Evolutionary conservation across 768 basidiomycete genomes (phyloP).

Genomic region (Fibroporia radiculosa): DNA sequence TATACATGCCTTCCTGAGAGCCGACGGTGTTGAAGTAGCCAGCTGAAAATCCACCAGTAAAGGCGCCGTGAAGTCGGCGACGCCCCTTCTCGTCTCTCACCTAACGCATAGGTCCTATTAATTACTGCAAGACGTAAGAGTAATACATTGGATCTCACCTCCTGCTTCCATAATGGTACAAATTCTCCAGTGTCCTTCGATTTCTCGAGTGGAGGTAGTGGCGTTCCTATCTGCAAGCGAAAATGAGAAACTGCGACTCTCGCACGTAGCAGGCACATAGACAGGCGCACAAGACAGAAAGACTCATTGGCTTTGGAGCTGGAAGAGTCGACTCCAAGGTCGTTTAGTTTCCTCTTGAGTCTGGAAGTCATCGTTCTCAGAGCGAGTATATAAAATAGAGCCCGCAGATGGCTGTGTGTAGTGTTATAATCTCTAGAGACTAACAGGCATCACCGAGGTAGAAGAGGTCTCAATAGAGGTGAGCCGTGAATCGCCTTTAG

Average conservation of each 20-base stretch:
- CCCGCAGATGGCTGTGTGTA: too few species aligned
- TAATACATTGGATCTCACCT: slow-evolving; percentile 41
- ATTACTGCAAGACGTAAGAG: background rate
- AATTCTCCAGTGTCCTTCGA: slow-evolving; percentile 89
- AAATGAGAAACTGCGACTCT: background rate
- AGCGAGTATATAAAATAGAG: too few species aligned
- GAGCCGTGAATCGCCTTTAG: too few species aligned
- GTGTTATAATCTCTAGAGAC: too few species aligned
- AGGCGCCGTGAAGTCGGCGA: slow-evolving; percentile 91
- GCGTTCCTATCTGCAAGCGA: slow-evolving; percentile 74
- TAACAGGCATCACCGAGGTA: too few species aligned
- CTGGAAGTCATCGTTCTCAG: slow-evolving; percentile 48
- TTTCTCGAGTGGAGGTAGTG: slow-evolving; percentile 90
- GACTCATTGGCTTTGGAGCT: slow-evolving; percentile 71
- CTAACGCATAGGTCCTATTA: slow-evolving; percentile 28
- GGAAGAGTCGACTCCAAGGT: slow-evolving; percentile 66
- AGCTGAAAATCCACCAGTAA: slow-evolving; percentile 96
- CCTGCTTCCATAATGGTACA: slow-evolving; percentile 97
- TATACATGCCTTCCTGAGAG: slow-evolving; percentile 76
- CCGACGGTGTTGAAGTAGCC: slow-evolving; percentile 97
- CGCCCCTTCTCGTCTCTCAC: slow-evolving; percentile 92
- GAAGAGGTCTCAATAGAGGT: too few species aligned
- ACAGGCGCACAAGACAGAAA: slow-evolving; percentile 64
- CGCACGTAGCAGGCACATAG: background rate
- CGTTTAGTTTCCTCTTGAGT: slow-evolving; percentile 80